phyloP scores from a whole-genome alignment of 208 protist genomes.

The Kentomonas sorsogonicus region DNA sequence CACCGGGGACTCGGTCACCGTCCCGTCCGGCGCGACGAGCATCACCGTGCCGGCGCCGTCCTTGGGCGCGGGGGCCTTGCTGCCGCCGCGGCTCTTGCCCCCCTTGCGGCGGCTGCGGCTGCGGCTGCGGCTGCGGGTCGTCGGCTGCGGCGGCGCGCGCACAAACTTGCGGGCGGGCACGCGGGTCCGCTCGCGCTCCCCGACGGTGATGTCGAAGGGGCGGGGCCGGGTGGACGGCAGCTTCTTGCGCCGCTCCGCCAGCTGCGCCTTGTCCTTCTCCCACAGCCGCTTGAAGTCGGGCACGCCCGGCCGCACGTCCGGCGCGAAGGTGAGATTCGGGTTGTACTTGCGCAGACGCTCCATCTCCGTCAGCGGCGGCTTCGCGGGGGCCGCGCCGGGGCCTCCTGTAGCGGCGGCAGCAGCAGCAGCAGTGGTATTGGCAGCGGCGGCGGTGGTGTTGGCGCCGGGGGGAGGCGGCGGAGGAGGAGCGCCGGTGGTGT shows the following conservation, averaged over 20 bases:
- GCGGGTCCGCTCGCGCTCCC: constrained; percentile 4
- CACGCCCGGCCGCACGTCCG: constrained; percentile 62
- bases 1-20: constrained; percentile 3
- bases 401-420: neutral
- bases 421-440: neutral
- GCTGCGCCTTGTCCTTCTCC: constrained; percentile 38
- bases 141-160: neutral
- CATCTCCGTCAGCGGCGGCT: constrained; percentile 11
- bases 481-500: neutral
- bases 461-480: neutral
- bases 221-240: constrained; percentile 28
- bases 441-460: neutral
- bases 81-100: neutral
- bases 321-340: constrained; percentile 66
- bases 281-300: constrained; percentile 73
- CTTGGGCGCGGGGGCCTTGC: no score
- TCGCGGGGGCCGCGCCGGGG: neutral
- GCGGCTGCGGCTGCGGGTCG: neutral
- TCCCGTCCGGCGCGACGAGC: neutral
- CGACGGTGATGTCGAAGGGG: constrained; percentile 57
- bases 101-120: neutral
- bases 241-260: constrained; percentile 43
- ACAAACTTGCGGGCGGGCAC: constrained; percentile 2
- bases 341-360: constrained; percentile 1
- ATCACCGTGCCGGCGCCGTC: neutral